Base-by-base conservation (phyloP, 768 basidiomycete species). In the Collybia sp. region DNA sequence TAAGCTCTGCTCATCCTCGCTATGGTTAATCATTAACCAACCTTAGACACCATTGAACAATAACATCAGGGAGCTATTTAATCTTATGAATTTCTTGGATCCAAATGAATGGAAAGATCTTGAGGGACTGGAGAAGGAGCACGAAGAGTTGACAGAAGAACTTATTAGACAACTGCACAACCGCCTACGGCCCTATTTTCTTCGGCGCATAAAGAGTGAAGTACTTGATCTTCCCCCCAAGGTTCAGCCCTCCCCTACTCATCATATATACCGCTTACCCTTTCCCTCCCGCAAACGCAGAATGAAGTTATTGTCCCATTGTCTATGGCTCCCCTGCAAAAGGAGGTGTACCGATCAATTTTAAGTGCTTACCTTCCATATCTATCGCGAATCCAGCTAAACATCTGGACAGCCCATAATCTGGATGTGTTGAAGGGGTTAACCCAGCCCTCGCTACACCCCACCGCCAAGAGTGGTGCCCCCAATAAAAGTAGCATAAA, bases 41-140 rank as follows among this genome's bases (percentile, higher is more conserved):
- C 33, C 33, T 15, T 48, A 92, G 77, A 98, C 96, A 0, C 95
- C 95, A 0, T 64, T 98, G 47, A 98, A 98, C 65, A 98, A 98
- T 70, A 98, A 97, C 59, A 86, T 99, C 17, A 78, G 91, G 40
- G 96, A 99, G 65, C 66, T 99, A 18, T 95, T 98, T 73, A 98
- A 94, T 62, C 74, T 99, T 36, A 93, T 99, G 83, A 90, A 93
- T 61, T 98, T 98, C 70, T 77, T 98, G 13, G 90, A 93, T 59
- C 80, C 87, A 5, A 53, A 65, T 11, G 71, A 86, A 50, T 91
- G 90, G 90, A 60, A 66, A 5, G 81, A 98, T 59, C 69, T 97
- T 16, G 80, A 85, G 56, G 73, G 62, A 5, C 71, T 97, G 10
- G 83, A 86, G 48, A 79, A 77, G 54, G 76, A 89, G 48, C 85